Conservation (phyloP, 2,329 filamentous ascomycete species). For the Trichoderma breve region DNA sequence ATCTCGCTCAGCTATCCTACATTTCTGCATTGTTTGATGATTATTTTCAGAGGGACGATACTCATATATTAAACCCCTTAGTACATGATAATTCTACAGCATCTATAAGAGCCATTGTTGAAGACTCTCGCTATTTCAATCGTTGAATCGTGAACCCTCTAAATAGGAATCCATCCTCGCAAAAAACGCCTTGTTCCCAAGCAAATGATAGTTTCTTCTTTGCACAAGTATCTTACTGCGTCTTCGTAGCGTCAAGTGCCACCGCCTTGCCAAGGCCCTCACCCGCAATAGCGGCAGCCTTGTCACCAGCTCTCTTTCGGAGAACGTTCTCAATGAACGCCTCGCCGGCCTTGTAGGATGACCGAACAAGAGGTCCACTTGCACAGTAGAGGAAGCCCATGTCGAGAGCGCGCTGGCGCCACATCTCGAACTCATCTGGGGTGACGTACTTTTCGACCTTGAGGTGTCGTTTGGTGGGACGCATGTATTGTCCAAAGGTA, state of each 20-base stretch:
- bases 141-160: conserved; percentile 29
- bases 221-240: neutral
- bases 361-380: conserved; percentile 86
- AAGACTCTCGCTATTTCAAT: conserved; percentile 29
- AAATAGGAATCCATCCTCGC: neutral
- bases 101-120: conserved; percentile 27
- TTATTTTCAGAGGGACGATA: neutral
- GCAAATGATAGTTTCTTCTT: neutral
- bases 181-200: conserved; percentile 12
- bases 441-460: conserved; percentile 94
- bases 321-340: conserved; percentile 98
- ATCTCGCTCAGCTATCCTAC: neutral
- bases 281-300: conserved; percentile 32
- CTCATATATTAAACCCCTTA: neutral
- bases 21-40: neutral
- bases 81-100: neutral
- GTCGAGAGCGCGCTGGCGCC: conserved; percentile 84
- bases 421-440: conserved; percentile 85
- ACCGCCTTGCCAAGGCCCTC: conserved; percentile 40
- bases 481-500: conserved; percentile 99
- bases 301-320: conserved; percentile 67
- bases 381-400: conserved; percentile 98
- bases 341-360: conserved; percentile 96
- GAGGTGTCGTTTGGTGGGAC: conserved; percentile 96
- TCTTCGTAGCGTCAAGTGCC: conserved; percentile 34